Evolutionary conservation across 164 flowering plant genomes (phyloP).

Genomic region (Stephania japonica): DNA sequence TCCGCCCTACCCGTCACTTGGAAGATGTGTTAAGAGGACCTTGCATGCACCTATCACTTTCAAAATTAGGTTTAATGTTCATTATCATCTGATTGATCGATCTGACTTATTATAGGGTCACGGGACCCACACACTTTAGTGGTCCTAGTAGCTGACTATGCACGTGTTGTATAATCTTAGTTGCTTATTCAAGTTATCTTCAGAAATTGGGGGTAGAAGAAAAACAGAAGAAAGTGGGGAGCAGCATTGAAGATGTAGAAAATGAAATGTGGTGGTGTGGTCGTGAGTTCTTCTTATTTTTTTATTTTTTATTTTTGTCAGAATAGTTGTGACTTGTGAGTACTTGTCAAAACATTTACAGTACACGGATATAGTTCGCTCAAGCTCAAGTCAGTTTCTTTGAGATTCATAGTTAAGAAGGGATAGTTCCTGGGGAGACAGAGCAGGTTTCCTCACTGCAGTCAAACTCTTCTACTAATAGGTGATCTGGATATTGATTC

Average conservation of each 20-base stretch:
- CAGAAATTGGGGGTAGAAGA: not conserved
- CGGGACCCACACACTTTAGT: not conserved
- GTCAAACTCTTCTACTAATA: not conserved
- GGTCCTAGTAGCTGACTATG: not conserved
- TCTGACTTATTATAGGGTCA: not conserved
- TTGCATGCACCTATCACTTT: not conserved
- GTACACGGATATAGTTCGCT: not conserved
- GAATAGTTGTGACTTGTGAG: too few relatives aligned
- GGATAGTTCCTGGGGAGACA: not conserved
- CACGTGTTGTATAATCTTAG: not conserved
- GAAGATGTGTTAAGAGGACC: not conserved
- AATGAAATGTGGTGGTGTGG: not conserved
- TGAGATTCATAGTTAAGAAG: not conserved
- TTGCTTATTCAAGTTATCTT: not conserved
- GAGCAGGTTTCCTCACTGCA: not conserved
- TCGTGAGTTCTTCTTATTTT: not conserved
- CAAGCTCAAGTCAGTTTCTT: not conserved
- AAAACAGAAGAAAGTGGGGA: slow-evolving; percentile 5
- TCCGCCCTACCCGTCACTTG: not conserved
- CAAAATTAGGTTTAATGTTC: not conserved
- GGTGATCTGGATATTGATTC: not conserved
- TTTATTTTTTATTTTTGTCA: too few relatives aligned
- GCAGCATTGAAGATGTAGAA: not conserved
- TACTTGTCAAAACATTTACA: not conserved
- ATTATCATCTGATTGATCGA: slow-evolving; percentile 4